Percentiles rank a stretch among this genome's conserved stretches.
phyloP scores from a whole-genome alignment of 1,284 basidiomycete species.

The Volvariella surrecta region DNA sequence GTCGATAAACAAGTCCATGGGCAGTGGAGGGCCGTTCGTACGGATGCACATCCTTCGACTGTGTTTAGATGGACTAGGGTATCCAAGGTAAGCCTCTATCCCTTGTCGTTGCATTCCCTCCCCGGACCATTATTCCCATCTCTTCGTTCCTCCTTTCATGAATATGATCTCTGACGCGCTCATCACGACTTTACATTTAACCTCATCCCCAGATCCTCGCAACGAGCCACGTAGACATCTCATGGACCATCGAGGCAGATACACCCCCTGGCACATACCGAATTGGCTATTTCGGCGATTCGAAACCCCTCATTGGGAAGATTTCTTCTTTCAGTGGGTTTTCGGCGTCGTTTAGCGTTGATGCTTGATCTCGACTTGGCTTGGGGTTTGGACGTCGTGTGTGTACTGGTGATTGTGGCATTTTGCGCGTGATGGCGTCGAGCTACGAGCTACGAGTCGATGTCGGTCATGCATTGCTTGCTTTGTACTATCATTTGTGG shows the following conservation, averaged over 20 bases:
- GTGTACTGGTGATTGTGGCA: too few species aligned
- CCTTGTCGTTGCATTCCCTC: not conserved
- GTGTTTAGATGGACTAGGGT: constrained; percentile 60
- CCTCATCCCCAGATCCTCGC: constrained; percentile 34
- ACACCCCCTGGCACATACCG: constrained; percentile 63
- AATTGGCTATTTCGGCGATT: constrained; percentile 66
- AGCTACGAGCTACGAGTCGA: too few species aligned
- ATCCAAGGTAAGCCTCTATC: constrained; percentile 31
- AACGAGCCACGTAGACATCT: constrained; percentile 55
- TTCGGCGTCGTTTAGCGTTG: constrained; percentile 53
- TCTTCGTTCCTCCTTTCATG: too few species aligned
- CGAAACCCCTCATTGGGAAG: constrained; percentile 54
- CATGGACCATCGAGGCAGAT: constrained; percentile 59
- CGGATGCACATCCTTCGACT: constrained; percentile 79
- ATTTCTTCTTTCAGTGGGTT: constrained; percentile 54
- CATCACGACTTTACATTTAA: too few species aligned
- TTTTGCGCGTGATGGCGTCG: too few species aligned
- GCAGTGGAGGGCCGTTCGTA: constrained; percentile 51
- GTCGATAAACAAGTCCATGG: constrained; percentile 48
- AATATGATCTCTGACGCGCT: too few species aligned
- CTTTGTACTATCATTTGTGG: too few species aligned
- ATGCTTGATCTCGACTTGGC: too few species aligned
- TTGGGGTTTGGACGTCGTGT: too few species aligned
- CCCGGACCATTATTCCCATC: constrained; percentile 4
- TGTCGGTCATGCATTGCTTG: too few species aligned